phyloP scores from a whole-genome alignment of 2,329 filamentous ascomycete genomes.

The Neophaeococcomyces aloes region DNA sequence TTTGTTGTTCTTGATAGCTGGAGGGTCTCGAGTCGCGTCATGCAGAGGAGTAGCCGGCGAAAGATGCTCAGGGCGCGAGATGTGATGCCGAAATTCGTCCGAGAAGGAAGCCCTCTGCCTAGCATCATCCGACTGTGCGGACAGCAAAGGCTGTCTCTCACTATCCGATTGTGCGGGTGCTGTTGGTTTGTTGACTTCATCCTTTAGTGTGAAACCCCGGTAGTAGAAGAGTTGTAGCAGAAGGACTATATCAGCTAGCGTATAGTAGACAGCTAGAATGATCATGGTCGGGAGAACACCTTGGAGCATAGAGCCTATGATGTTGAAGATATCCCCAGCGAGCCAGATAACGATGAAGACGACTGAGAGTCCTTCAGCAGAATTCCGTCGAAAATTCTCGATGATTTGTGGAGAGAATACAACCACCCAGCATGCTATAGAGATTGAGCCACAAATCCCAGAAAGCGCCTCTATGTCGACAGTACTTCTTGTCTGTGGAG shows the following conservation, averaged over 20 bases:
- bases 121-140: background rate
- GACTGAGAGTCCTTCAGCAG: conserved; percentile 77
- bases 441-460: conserved; percentile 89
- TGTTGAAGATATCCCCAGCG: conserved; percentile 90
- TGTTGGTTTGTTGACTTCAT: conserved; percentile 16
- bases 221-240: conserved; percentile 93
- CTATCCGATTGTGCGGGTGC: conserved; percentile 9
- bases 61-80: conserved; percentile 55
- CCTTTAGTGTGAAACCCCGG: conserved; percentile 54
- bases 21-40: conserved; percentile 29
- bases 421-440: conserved; percentile 94
- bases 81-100: conserved; percentile 24
- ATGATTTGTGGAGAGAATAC: conserved; percentile 97
- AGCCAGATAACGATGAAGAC: conserved; percentile 93
- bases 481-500: conserved; percentile 38
- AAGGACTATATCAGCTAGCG: conserved; percentile 79
- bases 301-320: conserved; percentile 81
- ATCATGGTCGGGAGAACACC: conserved; percentile 91
- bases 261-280: conserved; percentile 90
- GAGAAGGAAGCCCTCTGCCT: conserved; percentile 6
- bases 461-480: conserved; percentile 84
- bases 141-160: conserved; percentile 21
- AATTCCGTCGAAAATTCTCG: conserved; percentile 78
- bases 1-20: conserved; percentile 23
- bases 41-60: conserved; percentile 74